Percentiles rank a stretch among this genome's conserved stretches.
These are phyloP conservation scores for Ustilago hordei DNA, from an alignment of 1,284 basidiomycete genomes.

Conservation along the genomic window DNA sequence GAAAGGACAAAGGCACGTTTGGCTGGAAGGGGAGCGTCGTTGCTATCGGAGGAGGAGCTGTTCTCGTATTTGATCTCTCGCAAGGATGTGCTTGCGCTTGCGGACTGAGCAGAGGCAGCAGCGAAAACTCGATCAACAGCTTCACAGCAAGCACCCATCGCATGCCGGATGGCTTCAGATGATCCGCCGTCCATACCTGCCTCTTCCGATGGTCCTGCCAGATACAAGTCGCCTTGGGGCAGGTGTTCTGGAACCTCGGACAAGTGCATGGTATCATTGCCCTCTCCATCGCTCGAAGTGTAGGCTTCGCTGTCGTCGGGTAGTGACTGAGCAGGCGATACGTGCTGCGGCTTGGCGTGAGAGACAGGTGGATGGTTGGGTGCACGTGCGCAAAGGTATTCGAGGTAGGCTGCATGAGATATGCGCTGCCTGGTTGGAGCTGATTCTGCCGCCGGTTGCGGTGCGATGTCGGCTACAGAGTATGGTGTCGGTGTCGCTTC, in stretches of 20 bases:
- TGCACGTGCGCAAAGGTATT: constrained; percentile 37
- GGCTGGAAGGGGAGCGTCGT: constrained; percentile 31
- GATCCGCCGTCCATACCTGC: constrained; percentile 56
- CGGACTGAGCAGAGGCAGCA: constrained; percentile 8
- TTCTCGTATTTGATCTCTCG: constrained; percentile 22
- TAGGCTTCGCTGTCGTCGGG: constrained; percentile 41
- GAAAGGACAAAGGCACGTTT: constrained; percentile 65
- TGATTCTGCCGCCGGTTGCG: neutral
- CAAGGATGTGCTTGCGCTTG: constrained; percentile 3
- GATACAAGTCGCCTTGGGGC: constrained; percentile 66
- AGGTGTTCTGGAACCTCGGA: constrained; percentile 61
- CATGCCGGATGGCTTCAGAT: constrained; percentile 61
- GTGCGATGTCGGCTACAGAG: neutral
- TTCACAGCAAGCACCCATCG: constrained; percentile 62
- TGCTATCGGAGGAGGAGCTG: neutral
- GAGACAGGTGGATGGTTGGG: constrained; percentile 37
- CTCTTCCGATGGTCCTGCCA: constrained; percentile 52
- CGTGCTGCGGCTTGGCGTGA: constrained; percentile 11
- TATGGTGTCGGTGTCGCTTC: constrained; percentile 28
- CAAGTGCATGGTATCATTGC: constrained; percentile 56
- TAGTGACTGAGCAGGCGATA: constrained; percentile 15
- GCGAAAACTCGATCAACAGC: constrained; percentile 64
- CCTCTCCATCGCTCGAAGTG: constrained; percentile 58
- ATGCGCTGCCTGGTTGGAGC: constrained; percentile 3
- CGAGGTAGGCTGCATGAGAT: constrained; percentile 49